These are phyloP conservation scores for Talaromyces sp. DNA, from an alignment of 2,329 filamentous ascomycete species.

Conservation along the genomic window DNA sequence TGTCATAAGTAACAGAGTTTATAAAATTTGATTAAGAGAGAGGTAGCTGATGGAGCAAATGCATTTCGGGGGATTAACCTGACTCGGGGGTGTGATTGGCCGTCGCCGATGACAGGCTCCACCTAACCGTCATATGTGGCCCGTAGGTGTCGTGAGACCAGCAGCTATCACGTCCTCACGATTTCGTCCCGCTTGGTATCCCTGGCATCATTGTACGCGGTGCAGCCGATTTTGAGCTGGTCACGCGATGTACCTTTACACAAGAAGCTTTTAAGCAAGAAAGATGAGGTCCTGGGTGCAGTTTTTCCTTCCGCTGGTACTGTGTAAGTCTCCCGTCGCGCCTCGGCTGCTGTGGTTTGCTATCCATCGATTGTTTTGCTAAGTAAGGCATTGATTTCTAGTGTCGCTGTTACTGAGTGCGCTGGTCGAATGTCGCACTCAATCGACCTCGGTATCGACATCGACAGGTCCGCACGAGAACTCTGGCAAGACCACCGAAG, in stretches of 20 bases:
- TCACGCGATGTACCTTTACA: constrained; percentile 8
- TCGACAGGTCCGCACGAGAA: constrained; percentile 14
- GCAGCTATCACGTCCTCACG: background rate
- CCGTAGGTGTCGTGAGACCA: background rate
- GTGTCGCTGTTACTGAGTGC: constrained; percentile 28
- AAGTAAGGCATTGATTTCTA: constrained; percentile 11
- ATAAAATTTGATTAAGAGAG: too few species aligned
- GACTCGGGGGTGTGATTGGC: background rate
- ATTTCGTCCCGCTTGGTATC: background rate
- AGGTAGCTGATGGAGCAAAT: too few species aligned
- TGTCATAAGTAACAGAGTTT: too few species aligned
- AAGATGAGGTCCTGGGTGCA: constrained; percentile 31
- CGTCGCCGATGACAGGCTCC: background rate
- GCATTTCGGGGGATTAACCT: background rate
- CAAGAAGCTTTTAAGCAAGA: constrained; percentile 11
- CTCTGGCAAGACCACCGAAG: constrained; percentile 13
- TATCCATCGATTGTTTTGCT: background rate
- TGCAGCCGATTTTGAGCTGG: background rate
- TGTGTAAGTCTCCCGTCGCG: constrained; percentile 23
- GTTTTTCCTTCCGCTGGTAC: constrained; percentile 27
- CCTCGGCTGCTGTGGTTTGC: background rate
- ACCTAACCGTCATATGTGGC: constrained; percentile 11
- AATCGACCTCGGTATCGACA: constrained; percentile 14
- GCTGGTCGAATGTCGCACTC: constrained; percentile 19
- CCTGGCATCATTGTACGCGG: background rate